Conservation (phyloP, 805 yeast genomes). For the Metschnikowia koreensis region DNA sequence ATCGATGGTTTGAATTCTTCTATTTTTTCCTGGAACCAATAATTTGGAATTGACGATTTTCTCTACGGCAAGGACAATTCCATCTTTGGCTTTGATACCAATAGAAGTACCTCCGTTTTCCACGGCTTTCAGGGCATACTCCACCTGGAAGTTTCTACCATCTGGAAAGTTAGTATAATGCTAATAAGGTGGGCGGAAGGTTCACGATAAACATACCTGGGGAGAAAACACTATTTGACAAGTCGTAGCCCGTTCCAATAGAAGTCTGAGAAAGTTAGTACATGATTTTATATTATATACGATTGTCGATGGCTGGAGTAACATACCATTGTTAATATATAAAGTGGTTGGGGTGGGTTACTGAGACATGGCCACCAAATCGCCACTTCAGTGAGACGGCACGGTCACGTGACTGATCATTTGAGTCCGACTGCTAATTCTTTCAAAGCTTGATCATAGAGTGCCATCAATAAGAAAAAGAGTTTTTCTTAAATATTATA, state of each 20-base stretch:
- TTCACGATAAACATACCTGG: slow-evolving; percentile 47
- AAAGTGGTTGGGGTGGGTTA: neutral
- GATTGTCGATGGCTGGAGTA: slow-evolving; percentile 1
- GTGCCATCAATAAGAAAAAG: too few species aligned
- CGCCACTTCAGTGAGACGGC: slow-evolving; percentile 7
- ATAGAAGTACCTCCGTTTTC: slow-evolving; percentile 96
- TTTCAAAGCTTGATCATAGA: too few species aligned
- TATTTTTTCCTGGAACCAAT: slow-evolving; percentile 84
- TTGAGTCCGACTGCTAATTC: neutral
- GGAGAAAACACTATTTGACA: slow-evolving; percentile 92
- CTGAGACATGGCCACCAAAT: slow-evolving; percentile 3
- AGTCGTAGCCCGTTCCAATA: slow-evolving; percentile 98
- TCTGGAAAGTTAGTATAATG: slow-evolving; percentile 52
- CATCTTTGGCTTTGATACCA: slow-evolving; percentile 90
- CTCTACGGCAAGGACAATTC: slow-evolving; percentile 97
- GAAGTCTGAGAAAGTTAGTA: slow-evolving; percentile 48
- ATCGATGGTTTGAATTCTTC: slow-evolving; percentile 89
- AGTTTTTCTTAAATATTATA: too few species aligned
- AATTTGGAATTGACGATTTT: slow-evolving; percentile 84
- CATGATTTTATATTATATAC: neutral
- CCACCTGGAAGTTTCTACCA: slow-evolving; percentile 95
- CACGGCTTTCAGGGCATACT: slow-evolving; percentile 95
- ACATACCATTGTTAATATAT: slow-evolving; percentile 5
- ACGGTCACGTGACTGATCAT: slow-evolving; percentile 9
- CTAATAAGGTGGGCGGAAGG: neutral